Base-by-base conservation (phyloP, 192 early-diverging fungal species). In the Martensiomyces pterosporus region DNA sequence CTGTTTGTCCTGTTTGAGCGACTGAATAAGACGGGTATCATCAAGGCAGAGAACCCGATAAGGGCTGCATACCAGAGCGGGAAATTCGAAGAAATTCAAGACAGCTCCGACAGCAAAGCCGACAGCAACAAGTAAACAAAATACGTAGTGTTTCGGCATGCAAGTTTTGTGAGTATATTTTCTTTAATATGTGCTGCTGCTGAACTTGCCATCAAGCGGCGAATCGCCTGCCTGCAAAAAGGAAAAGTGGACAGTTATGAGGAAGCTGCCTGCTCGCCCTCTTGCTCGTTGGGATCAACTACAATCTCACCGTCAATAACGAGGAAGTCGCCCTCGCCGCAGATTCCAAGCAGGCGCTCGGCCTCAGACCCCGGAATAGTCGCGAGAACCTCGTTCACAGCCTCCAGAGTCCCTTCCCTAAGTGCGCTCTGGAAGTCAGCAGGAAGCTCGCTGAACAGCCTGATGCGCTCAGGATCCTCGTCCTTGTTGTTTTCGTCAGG, bases 1-100 rank as follows among this genome's bases (percentile, higher is more conserved):
- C 57, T 99, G 59, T 85, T 97, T 77, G 93, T 93, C 1, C 76
- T 97, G 64, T 93, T 99, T 75, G 93, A 99, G 48, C 79, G 89
- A 50, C 70, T 97, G 26, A 90, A 97, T 47, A 85, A 85, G 49
- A 94, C 87, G 6, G 96, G 96, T 17, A 68, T 98, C 3, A 87
- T 98, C 50, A 79, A 90, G 64, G 84, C 85, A 1, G 82, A 80
- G 5, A 84, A 90, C 47, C 86, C 86, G 2, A 57, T 88, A 23
- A 77, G 79, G 26, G 70, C 80, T 12, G 86, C 85, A 5, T 52
- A 54, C 52, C 47, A 77, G 43, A 72, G 73, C 29, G 74, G 67
- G 0, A 51, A 62, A 7, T 56, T 78, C 18, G 27, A 68, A 10
- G 75, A 77, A 19, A 46, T 65, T 14, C 35, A 47, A 3, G 17